Percentiles rank a stretch among this genome's conserved stretches.
These are phyloP conservation scores for Phyllosticta citrichinensis DNA, from an alignment of 2,329 filamentous ascomycete species.

Conservation along the genomic window DNA sequence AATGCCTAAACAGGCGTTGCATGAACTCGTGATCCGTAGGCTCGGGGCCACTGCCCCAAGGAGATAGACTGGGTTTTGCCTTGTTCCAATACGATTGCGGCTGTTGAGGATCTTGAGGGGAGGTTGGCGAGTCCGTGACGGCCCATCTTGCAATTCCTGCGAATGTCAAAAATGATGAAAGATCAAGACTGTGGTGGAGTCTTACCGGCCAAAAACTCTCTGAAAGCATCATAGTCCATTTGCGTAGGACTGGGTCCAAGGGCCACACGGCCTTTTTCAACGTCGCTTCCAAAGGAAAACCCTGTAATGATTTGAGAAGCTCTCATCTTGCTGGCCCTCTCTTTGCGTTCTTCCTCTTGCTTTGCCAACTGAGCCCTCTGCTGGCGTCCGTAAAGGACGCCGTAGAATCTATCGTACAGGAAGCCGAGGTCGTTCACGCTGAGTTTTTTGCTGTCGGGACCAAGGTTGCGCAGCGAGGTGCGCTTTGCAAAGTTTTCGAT, in stretches of 20 bases:
- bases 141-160: constrained; percentile 80
- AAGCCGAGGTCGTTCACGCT: constrained; percentile 77
- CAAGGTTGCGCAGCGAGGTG: constrained; percentile 90
- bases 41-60: constrained; percentile 52
- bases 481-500: constrained; percentile 97
- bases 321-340: constrained; percentile 51
- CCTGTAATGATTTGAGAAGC: constrained; percentile 41
- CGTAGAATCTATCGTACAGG: constrained; percentile 91
- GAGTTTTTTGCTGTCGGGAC: constrained; percentile 88
- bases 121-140: constrained; percentile 69
- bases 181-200: neutral
- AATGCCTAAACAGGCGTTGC: constrained; percentile 73
- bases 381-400: constrained; percentile 81
- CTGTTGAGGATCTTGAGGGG: constrained; percentile 43
- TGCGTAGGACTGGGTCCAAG: constrained; percentile 79
- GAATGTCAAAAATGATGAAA: constrained; percentile 2
- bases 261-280: constrained; percentile 78
- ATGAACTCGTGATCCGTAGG: constrained; percentile 95
- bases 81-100: constrained; percentile 49
- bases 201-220: constrained; percentile 71
- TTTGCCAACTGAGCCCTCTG: constrained; percentile 69
- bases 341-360: constrained; percentile 54
- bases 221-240: constrained; percentile 96
- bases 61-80: constrained; percentile 31
- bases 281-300: constrained; percentile 37